Conservation (phyloP, 495 filamentous ascomycete genomes). For the Achaetomiella virescens region DNA sequence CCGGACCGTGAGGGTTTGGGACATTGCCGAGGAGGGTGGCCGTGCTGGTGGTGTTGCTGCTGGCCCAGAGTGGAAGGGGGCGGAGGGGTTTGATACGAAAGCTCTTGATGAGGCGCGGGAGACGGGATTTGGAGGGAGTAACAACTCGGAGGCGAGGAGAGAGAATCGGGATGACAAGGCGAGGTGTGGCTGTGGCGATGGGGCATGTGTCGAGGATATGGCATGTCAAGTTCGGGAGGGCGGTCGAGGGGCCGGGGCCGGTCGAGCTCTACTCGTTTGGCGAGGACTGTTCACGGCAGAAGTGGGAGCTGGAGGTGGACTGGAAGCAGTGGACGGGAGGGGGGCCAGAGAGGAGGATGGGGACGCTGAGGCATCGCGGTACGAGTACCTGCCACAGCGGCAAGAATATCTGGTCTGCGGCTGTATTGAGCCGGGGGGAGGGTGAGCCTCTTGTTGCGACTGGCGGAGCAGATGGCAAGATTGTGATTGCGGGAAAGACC, state of each 20-base stretch:
- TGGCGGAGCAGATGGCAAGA: slow-evolving; percentile 77
- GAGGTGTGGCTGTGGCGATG: slow-evolving; percentile 57
- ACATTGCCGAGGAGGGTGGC: slow-evolving; percentile 48
- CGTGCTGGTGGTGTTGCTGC: neutral
- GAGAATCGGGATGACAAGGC: slow-evolving; percentile 16
- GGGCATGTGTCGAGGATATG: slow-evolving; percentile 88
- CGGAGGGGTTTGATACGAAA: neutral
- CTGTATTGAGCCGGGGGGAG: slow-evolving; percentile 31
- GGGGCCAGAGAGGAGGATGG: slow-evolving; percentile 9
- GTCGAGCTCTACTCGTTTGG: slow-evolving; percentile 63
- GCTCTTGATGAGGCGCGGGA: slow-evolving; percentile 33
- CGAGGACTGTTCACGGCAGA: slow-evolving; percentile 67
- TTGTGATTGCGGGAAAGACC: slow-evolving; percentile 32
- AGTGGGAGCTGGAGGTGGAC: slow-evolving; percentile 55
- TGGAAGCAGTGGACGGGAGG: slow-evolving; percentile 6
- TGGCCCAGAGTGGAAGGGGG: too few species aligned
- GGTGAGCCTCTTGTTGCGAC: slow-evolving; percentile 52
- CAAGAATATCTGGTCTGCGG: slow-evolving; percentile 86
- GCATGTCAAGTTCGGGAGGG: slow-evolving; percentile 58
- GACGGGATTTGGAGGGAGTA: slow-evolving; percentile 40
- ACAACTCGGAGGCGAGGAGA: slow-evolving; percentile 23
- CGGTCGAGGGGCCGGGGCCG: neutral
- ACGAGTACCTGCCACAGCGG: slow-evolving; percentile 63
- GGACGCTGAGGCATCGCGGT: slow-evolving; percentile 44
- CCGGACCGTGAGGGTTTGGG: slow-evolving; percentile 83